A percentile compares a stretch with the other conserved stretches of the same genome.
Conservation (phyloP, 768 basidiomycete species). For the Coprinellus micaceus region DNA sequence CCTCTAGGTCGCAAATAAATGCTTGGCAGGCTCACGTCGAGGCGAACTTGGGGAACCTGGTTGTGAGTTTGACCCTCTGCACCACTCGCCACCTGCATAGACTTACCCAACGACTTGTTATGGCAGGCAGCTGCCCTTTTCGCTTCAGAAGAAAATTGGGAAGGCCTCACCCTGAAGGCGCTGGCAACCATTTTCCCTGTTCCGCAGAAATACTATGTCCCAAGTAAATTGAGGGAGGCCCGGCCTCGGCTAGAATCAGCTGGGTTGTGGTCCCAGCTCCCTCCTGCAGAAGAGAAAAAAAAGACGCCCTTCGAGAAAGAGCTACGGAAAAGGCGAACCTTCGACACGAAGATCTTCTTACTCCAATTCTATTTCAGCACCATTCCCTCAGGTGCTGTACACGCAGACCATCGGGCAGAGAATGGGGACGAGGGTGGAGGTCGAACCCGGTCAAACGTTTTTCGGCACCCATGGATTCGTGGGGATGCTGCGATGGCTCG, state of each 20-base stretch:
- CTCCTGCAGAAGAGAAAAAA: constrained; percentile 39
- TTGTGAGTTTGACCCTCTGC: too few species aligned
- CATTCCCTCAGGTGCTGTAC: too few species aligned
- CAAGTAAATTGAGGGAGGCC: constrained; percentile 54
- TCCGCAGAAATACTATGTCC: constrained; percentile 74
- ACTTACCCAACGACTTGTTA: too few species aligned
- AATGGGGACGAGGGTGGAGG: too few species aligned
- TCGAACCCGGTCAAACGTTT: too few species aligned
- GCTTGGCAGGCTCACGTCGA: constrained; percentile 70
- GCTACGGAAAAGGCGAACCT: constrained; percentile 26
- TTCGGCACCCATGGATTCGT: too few species aligned
- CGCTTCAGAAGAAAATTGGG: constrained; percentile 61
- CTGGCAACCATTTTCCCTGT: constrained; percentile 56
- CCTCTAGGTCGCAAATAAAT: constrained; percentile 49
- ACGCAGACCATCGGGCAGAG: too few species aligned
- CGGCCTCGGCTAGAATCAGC: constrained; percentile 56
- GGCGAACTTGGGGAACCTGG: constrained; percentile 62
- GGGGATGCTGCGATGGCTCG: too few species aligned
- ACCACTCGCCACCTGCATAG: too few species aligned
- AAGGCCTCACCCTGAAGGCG: constrained; percentile 46
- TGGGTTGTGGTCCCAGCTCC: constrained; percentile 54
- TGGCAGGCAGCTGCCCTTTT: constrained; percentile 65
- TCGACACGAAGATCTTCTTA: too few species aligned
- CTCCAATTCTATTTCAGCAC: too few species aligned
- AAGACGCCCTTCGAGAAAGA: constrained; percentile 40